A percentile compares a stretch with the other conserved stretches of the same genome.
phyloP scores from a whole-genome alignment of 139 green algal species.

The Yamagishiella unicocca region DNA sequence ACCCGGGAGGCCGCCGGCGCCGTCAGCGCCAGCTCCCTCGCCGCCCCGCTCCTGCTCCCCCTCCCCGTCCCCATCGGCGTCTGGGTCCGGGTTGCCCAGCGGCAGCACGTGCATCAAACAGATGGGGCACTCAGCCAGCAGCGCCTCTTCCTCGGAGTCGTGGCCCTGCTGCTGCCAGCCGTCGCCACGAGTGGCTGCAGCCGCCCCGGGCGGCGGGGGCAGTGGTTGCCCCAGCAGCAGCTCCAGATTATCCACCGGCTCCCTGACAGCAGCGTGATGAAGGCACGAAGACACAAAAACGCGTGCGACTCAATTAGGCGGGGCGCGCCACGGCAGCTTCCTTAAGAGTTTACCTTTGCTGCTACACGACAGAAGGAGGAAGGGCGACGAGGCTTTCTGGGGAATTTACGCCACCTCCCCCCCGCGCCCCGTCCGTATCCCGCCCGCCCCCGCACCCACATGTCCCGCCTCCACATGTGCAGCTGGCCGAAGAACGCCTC shows the following conservation, averaged over 20 bases:
- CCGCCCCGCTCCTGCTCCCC: not conserved
- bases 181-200: not conserved
- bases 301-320: too few relatives aligned
- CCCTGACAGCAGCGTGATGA: not conserved
- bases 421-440: not conserved
- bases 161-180: not conserved
- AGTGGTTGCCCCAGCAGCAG: constrained; percentile 15
- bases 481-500: constrained; percentile 4
- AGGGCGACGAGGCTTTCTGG: too few relatives aligned
- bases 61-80: not conserved
- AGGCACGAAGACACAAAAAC: too few relatives aligned
- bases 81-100: not conserved
- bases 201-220: not conserved
- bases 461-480: constrained; percentile 30
- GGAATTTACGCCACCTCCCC: too few relatives aligned
- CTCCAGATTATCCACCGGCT: constrained; percentile 24
- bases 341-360: too few relatives aligned
- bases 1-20: not conserved
- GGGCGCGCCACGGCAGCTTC: too few relatives aligned
- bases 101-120: constrained; percentile 1
- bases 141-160: not conserved
- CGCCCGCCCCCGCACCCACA: not conserved
- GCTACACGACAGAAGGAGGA: too few relatives aligned
- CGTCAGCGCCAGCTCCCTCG: not conserved
- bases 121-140: constrained; percentile 18